These are phyloP conservation scores for Aureobasidium sp. DNA, from an alignment of 2,329 filamentous ascomycete genomes.

Conservation along the genomic window DNA sequence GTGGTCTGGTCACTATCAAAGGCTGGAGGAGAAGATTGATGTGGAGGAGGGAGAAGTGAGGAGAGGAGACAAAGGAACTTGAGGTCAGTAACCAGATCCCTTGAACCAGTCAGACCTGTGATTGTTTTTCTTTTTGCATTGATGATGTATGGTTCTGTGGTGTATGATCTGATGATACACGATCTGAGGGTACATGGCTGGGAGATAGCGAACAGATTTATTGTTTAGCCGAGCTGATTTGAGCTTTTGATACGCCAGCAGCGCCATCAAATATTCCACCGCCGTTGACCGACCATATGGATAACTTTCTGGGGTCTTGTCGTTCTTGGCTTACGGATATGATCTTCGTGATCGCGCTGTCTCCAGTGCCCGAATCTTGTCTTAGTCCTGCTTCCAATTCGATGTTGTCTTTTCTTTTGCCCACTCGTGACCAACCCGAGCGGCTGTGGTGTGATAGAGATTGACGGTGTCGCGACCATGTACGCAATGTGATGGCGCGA, in stretches of 20 bases:
- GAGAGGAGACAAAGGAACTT: background rate
- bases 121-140: background rate
- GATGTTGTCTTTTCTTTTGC: background rate
- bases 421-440: background rate
- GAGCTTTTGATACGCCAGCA: background rate
- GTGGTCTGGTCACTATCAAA: slow-evolving; percentile 1
- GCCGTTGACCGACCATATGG: background rate
- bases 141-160: background rate
- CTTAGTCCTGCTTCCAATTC: background rate
- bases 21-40: background rate
- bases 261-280: background rate
- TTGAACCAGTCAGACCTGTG: background rate
- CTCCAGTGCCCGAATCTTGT: background rate
- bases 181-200: too few relatives aligned
- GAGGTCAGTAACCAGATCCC: background rate
- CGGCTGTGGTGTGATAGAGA: background rate
- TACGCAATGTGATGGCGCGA: slow-evolving; percentile 23
- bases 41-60: background rate
- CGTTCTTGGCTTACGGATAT: background rate
- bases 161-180: background rate
- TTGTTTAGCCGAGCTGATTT: background rate
- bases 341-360: background rate
- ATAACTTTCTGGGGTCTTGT: background rate
- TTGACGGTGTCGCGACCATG: slow-evolving; percentile 13
- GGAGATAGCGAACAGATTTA: background rate